These are phyloP conservation scores for Whalleya microplaca DNA, from an alignment of 2,329 filamentous ascomycete species.

Conservation along the genomic window DNA sequence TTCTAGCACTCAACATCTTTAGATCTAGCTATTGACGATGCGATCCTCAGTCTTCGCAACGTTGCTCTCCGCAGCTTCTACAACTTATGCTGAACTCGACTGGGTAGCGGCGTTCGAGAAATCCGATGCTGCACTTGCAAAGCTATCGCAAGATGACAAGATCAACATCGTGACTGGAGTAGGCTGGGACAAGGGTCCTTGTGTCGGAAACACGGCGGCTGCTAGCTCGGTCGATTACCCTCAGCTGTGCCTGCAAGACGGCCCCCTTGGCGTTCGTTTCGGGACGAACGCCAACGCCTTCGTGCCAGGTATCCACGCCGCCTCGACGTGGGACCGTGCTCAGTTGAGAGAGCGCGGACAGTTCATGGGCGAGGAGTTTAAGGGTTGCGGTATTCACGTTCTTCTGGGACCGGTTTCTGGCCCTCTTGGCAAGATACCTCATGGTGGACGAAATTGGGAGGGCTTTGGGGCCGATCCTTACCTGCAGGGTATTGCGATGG, in stretches of 20 bases:
- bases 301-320: slow-evolving; percentile 77
- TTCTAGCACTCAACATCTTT: slow-evolving; percentile 1
- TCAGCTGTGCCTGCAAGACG: slow-evolving; percentile 77
- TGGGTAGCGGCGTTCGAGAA: slow-evolving; percentile 75
- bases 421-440: slow-evolving; percentile 72
- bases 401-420: slow-evolving; percentile 77
- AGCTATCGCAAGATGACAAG: slow-evolving; percentile 76
- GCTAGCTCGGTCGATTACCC: slow-evolving; percentile 67
- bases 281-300: slow-evolving; percentile 74
- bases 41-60: slow-evolving; percentile 21
- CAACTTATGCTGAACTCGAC: slow-evolving; percentile 19
- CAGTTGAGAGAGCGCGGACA: slow-evolving; percentile 73
- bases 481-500: slow-evolving; percentile 64
- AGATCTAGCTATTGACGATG: slow-evolving; percentile 19
- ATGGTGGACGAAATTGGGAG: slow-evolving; percentile 82
- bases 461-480: slow-evolving; percentile 82
- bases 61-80: slow-evolving; percentile 25
- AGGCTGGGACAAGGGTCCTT: slow-evolving; percentile 74
- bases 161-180: slow-evolving; percentile 78
- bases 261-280: slow-evolving; percentile 75
- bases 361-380: slow-evolving; percentile 71
- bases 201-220: slow-evolving; percentile 65
- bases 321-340: slow-evolving; percentile 77
- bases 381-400: slow-evolving; percentile 72
- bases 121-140: slow-evolving; percentile 67